Base-by-base conservation (phyloP, 2,329 filamentous ascomycete genomes). In the Alternaria sp. region DNA sequence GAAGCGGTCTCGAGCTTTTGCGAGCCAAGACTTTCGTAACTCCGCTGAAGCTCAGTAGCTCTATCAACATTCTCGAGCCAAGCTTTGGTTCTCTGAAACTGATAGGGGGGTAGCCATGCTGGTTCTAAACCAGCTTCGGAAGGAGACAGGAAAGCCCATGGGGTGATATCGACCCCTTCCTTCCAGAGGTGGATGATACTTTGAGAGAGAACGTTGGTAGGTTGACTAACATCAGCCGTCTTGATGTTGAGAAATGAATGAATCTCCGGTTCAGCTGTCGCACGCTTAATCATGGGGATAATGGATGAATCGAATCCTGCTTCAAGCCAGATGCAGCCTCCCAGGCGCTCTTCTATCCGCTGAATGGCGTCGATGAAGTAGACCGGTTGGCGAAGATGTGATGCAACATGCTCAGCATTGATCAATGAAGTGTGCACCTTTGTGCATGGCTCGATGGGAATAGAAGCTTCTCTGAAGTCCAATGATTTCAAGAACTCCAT, bases 361-460 rank as follows among this genome's bases (percentile, higher is more conserved):
- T 81, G 70, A 0, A 86, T 60, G 0, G 82, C 85, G 8, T 84
- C 75, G 21, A 75, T 41, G 65, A 84, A 85, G 66, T 75, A 84
- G 0, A 86, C 84, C 0, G 84, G 82, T 0, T 79, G 44, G 1
- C 83, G 66, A 70, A 83, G 79, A 55, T 86, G 84, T 0, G 77
- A 56, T 0, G 78, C 51, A 9, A 47, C 20, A 23, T 55, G 55
- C 14, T 30, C 55, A 43, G 28, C 60, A 41, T 43, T 55, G 30
- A 55, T 58, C 8, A 15, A 33, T 6, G 9, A n/a, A 6, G 21
- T 45, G 11, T 30, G 28, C 15, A 18, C 14, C 18, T 59, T 23
- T 49, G 60, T 59, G 43, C 60, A 63, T 11, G 61, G 21, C 26
- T 67, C 58, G 26, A 60, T 58, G 3, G 58, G 61, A 20, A 58